Percentiles rank a stretch among this genome's conserved stretches.
Evolutionary conservation across 768 basidiomycete species (phyloP).

Genomic region (Pholiota molesta): DNA sequence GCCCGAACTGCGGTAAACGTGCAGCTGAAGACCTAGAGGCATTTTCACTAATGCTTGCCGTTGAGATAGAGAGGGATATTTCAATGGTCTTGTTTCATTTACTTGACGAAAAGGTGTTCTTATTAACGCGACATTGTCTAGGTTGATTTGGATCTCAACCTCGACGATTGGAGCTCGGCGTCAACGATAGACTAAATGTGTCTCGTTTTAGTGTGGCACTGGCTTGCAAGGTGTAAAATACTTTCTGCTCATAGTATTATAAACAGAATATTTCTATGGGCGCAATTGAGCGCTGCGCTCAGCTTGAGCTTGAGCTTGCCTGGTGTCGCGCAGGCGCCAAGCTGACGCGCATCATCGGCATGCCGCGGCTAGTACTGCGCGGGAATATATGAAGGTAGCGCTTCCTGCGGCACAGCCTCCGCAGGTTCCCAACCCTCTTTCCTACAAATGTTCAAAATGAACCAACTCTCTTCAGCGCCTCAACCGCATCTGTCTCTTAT

Average conservation of each 20-base stretch:
- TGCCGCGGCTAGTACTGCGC: not conserved
- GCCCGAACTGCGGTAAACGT: slow-evolving; percentile 28
- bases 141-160: slow-evolving; percentile 30
- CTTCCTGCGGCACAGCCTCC: not conserved
- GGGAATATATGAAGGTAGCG: not conserved
- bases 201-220: not conserved
- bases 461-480: too few species aligned
- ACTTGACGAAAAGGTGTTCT: not conserved
- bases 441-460: not conserved
- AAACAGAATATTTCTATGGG: too few species aligned
- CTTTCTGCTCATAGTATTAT: too few species aligned
- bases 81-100: slow-evolving; percentile 19
- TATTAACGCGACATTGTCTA: slow-evolving; percentile 1
- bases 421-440: not conserved
- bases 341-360: not conserved
- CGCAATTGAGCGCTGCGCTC: too few species aligned
- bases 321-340: not conserved
- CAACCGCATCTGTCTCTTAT: too few species aligned
- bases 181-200: not conserved
- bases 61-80: slow-evolving; percentile 35
- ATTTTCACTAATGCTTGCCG: slow-evolving; percentile 33
- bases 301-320: not conserved
- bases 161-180: slow-evolving; percentile 26
- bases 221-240: too few species aligned
- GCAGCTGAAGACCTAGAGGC: slow-evolving; percentile 32